Base-by-base conservation (phyloP, 106 monocot genomes). In the Dactylorhiza incarnata region DNA sequence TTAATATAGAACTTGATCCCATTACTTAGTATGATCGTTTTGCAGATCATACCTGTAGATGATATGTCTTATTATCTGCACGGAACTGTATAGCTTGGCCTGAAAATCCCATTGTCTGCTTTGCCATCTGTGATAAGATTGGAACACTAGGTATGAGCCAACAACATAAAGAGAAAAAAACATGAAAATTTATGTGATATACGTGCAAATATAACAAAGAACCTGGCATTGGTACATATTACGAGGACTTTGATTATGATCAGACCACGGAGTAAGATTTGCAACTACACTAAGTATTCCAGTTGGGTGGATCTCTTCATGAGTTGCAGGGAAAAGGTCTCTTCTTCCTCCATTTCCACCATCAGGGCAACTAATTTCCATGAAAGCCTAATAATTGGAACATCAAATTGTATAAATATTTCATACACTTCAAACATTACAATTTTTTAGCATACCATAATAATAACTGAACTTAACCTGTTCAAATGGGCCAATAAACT, bases 221-320 rank as follows among this genome's bases (percentile, higher is more conserved):
- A 96, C 96, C 93, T 96, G 96, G 78, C 97, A 97, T 70, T 97
- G 97, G 55, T 97, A 97, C 97, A 97, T 97, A 68, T 97, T 97
- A 26, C 94, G 83, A 20, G 97, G 97, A 86, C 93, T 94, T 81
- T 97, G 94, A 81, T 97, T 97, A 81, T 97, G 97, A 85, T 97
- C 97, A 71, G 94, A 97, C 91, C 91, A 97, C 3, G 97, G 97
- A 48, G 94, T 97, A 61, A 97, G 94, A 88, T 89, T 97, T 56
- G 97, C 97, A 89, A 97, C 91, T 55, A 94, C 89, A 85, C 97
- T 97, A 7, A 97, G 85, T 67, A 97, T 89, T 44, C 62, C 83
- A 68, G 97, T 97, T 71, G 97, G 97, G 68, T 97, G 93, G 71
- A 94, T 94, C 80, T 97, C 97, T 82, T 97, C 97, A 81, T 97